Percentiles rank a stretch among this genome's conserved stretches.
Conservation (phyloP, 2,329 filamentous ascomycete species). For the Triangularia verruculosa region DNA sequence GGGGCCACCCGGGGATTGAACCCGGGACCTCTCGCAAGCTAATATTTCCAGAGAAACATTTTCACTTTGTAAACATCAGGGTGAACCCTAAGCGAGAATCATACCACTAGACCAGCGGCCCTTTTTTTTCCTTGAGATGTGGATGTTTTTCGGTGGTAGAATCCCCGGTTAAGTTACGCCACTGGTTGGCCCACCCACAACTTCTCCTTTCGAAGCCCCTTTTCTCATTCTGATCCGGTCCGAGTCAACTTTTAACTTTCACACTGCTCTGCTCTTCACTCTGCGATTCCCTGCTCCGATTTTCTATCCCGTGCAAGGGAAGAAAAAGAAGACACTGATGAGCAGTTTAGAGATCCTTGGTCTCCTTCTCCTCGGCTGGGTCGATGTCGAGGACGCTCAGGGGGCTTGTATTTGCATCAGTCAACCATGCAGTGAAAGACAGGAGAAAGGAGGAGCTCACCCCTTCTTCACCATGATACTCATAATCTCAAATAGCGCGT, state of each 20-base stretch:
- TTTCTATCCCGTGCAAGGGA: too few relatives aligned
- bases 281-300: too few relatives aligned
- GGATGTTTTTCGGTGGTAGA: neutral
- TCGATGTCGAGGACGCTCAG: constrained; percentile 17
- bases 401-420: constrained; percentile 8
- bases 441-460: neutral
- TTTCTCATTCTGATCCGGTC: neutral
- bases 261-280: too few relatives aligned
- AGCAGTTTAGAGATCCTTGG: neutral
- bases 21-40: constrained; percentile 41
- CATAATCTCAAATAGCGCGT: constrained; percentile 75
- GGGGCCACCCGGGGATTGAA: constrained; percentile 39
- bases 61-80: constrained; percentile 12
- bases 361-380: neutral
- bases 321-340: neutral
- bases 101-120: constrained; percentile 57
- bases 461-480: constrained; percentile 80
- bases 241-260: too few relatives aligned
- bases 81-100: constrained; percentile 61
- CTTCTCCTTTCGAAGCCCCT: neutral
- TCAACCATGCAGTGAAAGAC: neutral
- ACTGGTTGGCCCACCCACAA: too few relatives aligned
- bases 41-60: neutral
- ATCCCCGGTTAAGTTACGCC: neutral
- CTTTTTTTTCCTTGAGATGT: constrained; percentile 9